A percentile compares a stretch with the other conserved stretches of the same genome.
These are phyloP conservation scores for Rhynchospora pubera DNA, from an alignment of 176 grass and related monocot species.

Conservation along the genomic window DNA sequence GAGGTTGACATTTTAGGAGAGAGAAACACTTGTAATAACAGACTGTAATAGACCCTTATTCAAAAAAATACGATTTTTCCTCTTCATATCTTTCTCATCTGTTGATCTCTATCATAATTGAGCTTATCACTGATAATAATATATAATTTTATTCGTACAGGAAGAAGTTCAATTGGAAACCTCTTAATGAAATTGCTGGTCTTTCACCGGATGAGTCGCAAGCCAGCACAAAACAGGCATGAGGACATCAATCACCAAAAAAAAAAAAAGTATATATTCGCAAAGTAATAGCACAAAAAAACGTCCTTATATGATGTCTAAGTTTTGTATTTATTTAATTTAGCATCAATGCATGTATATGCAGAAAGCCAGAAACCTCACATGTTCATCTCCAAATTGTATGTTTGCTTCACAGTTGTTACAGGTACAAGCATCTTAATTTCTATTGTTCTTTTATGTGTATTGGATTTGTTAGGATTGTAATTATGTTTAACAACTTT, in stretches of 20 bases:
- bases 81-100: no score
- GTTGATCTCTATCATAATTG: no score
- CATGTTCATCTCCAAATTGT: neutral
- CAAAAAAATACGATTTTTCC: no score
- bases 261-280: no score
- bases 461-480: neutral
- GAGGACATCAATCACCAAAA: no score
- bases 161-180: conserved; percentile 82
- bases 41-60: no score
- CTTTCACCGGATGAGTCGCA: conserved; percentile 26
- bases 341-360: neutral
- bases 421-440: neutral
- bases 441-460: neutral
- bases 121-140: neutral
- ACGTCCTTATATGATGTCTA: neutral
- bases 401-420: neutral
- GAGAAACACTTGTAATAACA: no score
- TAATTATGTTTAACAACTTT: neutral
- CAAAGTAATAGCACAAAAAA: neutral
- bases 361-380: neutral
- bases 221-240: neutral
- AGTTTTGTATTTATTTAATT: neutral
- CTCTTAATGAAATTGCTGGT: conserved; percentile 63
- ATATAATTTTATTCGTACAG: conserved; percentile 17
- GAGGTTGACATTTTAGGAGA: no score